Conservation (phyloP, 768 basidiomycete genomes). For the Pulveroboletus frians region DNA sequence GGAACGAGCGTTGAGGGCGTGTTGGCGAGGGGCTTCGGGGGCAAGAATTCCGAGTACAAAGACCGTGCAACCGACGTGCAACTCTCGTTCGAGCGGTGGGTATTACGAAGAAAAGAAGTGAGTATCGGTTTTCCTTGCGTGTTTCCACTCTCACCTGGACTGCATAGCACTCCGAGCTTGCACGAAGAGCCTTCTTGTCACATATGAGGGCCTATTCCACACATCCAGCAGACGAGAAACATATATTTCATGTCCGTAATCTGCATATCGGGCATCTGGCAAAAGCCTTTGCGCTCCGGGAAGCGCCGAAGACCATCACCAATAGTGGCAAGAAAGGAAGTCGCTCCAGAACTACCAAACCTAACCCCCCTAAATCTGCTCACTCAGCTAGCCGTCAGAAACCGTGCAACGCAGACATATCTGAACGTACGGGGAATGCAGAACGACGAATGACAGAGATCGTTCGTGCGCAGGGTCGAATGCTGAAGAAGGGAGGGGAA, state of each 20-base stretch:
- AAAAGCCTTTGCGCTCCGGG: slow-evolving; percentile 86
- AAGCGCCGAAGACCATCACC: slow-evolving; percentile 55
- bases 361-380: slow-evolving; percentile 1
- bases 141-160: slow-evolving; percentile 4
- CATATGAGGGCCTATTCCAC: slow-evolving; percentile 97
- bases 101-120: slow-evolving; percentile 67
- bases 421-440: slow-evolving; percentile 43
- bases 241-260: slow-evolving; percentile 93
- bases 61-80: slow-evolving; percentile 93
- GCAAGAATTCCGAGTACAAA: slow-evolving; percentile 75
- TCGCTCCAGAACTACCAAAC: background rate
- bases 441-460: slow-evolving; percentile 83
- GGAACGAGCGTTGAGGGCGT: slow-evolving; percentile 65
- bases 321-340: slow-evolving; percentile 19
- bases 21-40: slow-evolving; percentile 80
- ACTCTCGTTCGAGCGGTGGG: slow-evolving; percentile 93
- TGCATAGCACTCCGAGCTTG: slow-evolving; percentile 64
- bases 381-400: slow-evolving; percentile 18
- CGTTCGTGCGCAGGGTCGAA: slow-evolving; percentile 77
- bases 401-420: slow-evolving; percentile 33
- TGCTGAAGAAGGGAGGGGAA: slow-evolving; percentile 73
- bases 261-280: slow-evolving; percentile 93
- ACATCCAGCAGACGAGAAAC: slow-evolving; percentile 91
- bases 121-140: slow-evolving; percentile 19
- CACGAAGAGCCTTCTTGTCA: slow-evolving; percentile 83